Conservation (phyloP, 257 asterid species). For the Perilla frutescens region DNA sequence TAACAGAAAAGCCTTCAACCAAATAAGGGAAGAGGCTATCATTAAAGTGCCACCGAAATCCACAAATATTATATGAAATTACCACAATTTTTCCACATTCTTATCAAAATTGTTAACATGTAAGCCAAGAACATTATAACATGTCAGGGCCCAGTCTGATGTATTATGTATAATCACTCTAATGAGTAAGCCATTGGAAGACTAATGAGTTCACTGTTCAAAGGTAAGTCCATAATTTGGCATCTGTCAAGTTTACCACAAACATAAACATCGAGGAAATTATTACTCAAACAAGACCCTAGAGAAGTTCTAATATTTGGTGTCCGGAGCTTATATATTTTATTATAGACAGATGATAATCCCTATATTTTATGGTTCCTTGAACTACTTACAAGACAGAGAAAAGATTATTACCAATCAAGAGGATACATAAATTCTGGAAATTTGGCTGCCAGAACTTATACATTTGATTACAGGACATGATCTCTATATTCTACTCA, state of each 20-base stretch:
- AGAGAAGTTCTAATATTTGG: conserved; percentile 8
- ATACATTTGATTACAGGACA: not conserved
- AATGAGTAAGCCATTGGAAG: conserved; percentile 9
- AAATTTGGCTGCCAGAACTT: not conserved
- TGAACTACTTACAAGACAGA: not conserved
- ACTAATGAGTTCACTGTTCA: not conserved
- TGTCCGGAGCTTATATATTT: not conserved
- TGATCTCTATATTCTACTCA: conserved; percentile 2
- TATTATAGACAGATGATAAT: not conserved
- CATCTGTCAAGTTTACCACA: not conserved
- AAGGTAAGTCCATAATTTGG: not conserved
- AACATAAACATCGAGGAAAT: not conserved
- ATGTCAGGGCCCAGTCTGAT: conserved; percentile 2
- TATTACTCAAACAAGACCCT: not conserved
- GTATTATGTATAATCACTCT: not conserved
- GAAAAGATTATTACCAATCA: not conserved
- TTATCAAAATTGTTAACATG: not conserved
- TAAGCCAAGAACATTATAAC: conserved; percentile 23
- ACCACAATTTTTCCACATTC: not conserved
- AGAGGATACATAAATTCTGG: not conserved
- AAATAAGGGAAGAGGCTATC: conserved; percentile 6
- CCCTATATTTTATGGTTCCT: not conserved
- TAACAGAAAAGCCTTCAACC: conserved; percentile 23
- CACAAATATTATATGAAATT: not conserved
- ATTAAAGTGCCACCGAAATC: not conserved